phyloP scores from a whole-genome alignment of 495 filamentous ascomycete genomes.

The Alectoria sarmentosa region DNA sequence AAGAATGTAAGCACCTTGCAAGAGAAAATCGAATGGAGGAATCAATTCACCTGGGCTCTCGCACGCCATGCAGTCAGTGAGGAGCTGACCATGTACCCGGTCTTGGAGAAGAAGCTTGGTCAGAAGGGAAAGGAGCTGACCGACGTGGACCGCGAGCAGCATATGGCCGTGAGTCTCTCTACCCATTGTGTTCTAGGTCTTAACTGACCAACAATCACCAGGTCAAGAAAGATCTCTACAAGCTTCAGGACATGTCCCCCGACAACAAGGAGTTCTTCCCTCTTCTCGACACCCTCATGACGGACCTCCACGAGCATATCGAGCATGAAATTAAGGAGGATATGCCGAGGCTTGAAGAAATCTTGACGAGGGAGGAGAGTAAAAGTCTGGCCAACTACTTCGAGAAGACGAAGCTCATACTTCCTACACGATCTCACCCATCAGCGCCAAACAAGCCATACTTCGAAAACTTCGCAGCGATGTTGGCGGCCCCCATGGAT shows the following conservation, averaged over 20 bases:
- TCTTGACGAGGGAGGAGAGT: slow-evolving; percentile 26
- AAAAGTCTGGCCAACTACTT: slow-evolving; percentile 23
- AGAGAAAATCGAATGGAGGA: slow-evolving; percentile 48
- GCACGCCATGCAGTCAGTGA: slow-evolving; percentile 59
- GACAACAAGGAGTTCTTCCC: slow-evolving; percentile 12
- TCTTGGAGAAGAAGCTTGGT: slow-evolving; percentile 53
- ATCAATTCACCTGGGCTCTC: slow-evolving; percentile 65
- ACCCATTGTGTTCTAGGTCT: too few species aligned
- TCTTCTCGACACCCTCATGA: slow-evolving; percentile 14
- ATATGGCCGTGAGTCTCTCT: slow-evolving; percentile 45
- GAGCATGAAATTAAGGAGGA: slow-evolving; percentile 18
- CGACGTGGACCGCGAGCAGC: slow-evolving; percentile 52
- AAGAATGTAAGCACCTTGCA: slow-evolving; percentile 41
- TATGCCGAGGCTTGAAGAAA: slow-evolving; percentile 20
- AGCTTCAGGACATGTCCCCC: slow-evolving; percentile 15
- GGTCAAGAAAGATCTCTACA: slow-evolving; percentile 20
- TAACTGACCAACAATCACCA: neutral
- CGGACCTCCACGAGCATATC: slow-evolving; percentile 17
- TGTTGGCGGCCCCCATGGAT: slow-evolving; percentile 47
- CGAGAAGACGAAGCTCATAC: slow-evolving; percentile 24
- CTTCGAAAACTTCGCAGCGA: slow-evolving; percentile 42
- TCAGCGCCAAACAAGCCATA: slow-evolving; percentile 42
- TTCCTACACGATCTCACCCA: slow-evolving; percentile 31
- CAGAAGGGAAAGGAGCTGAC: slow-evolving; percentile 45
- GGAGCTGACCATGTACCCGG: slow-evolving; percentile 65